Conservation (phyloP, 2,329 filamentous ascomycete genomes). For the Fusarium pininemorale region DNA sequence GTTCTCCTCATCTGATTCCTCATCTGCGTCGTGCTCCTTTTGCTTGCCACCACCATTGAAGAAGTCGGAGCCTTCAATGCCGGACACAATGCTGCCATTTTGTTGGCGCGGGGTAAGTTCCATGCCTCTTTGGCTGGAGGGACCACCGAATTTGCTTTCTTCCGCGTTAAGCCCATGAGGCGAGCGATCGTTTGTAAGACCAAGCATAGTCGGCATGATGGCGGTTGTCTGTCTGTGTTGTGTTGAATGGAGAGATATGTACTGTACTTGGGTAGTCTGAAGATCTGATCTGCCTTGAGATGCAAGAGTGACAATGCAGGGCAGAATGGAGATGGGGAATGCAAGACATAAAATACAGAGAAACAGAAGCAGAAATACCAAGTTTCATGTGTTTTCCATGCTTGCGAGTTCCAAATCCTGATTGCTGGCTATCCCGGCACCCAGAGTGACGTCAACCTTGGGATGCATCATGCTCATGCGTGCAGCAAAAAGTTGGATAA, state of each 20-base stretch:
- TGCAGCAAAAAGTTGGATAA: constrained; percentile 31
- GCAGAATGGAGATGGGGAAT: neutral
- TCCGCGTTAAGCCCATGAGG: constrained; percentile 33
- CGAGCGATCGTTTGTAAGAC: constrained; percentile 40
- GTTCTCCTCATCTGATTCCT: constrained; percentile 40
- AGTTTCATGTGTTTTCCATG: constrained; percentile 36
- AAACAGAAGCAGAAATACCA: neutral
- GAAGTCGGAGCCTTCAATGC: constrained; percentile 39
- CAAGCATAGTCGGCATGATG: constrained; percentile 43
- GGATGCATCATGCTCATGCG: neutral
- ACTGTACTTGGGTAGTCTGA: neutral
- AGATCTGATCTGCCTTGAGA: constrained; percentile 8
- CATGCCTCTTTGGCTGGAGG: constrained; percentile 28
- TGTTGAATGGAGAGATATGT: neutral
- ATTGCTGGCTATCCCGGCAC: constrained; percentile 37
- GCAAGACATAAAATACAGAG: constrained; percentile 21
- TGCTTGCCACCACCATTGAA: constrained; percentile 39
- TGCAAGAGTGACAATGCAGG: neutral
- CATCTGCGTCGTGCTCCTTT: constrained; percentile 34
- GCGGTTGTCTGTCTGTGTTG: constrained; percentile 3
- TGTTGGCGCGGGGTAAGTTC: constrained; percentile 27
- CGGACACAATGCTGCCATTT: constrained; percentile 29
- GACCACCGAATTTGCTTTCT: constrained; percentile 25
- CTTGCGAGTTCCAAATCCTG: constrained; percentile 40
- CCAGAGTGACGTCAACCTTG: constrained; percentile 41